Evolutionary conservation across 2,329 filamentous ascomycete genomes (phyloP).

Genomic region (Pseudogymnoascus sp.): DNA sequence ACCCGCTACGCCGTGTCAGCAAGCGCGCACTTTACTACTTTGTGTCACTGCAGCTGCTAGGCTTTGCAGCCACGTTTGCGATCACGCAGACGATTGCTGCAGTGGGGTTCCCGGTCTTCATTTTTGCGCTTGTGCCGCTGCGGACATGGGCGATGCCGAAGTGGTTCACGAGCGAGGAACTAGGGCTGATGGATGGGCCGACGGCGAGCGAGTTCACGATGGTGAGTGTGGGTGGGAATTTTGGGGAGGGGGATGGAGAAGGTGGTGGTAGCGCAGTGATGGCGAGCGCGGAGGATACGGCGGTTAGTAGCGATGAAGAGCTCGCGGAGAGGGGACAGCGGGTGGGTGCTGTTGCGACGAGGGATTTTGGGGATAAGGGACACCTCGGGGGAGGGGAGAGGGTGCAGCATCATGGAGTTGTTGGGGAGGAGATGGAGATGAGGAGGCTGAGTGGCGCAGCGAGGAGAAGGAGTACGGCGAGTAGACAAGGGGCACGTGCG

Average conservation of each 20-base stretch:
- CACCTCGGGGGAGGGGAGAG: not conserved
- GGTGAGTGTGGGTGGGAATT: conserved; percentile 63
- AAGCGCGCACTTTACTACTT: conserved; percentile 69
- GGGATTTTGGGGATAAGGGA: conserved; percentile 1
- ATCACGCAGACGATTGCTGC: conserved; percentile 78
- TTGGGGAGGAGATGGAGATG: conserved; percentile 25
- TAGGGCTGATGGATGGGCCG: conserved; percentile 60
- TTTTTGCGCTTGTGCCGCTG: conserved; percentile 60
- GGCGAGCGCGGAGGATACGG: conserved; percentile 14
- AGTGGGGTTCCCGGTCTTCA: conserved; percentile 72
- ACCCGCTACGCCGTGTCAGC: conserved; percentile 55
- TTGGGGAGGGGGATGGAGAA: conserved; percentile 24
- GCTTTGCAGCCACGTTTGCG: conserved; percentile 71
- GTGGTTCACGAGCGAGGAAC: conserved; percentile 53
- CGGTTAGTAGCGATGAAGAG: conserved; percentile 21
- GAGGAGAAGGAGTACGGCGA: conserved; percentile 16
- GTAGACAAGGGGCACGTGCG: conserved; percentile 9
- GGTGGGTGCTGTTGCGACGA: conserved; percentile 13
- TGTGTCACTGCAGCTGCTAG: conserved; percentile 59
- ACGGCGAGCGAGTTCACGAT: conserved; percentile 70
- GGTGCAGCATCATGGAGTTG: conserved; percentile 32
- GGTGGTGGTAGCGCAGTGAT: conserved; percentile 16
- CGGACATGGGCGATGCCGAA: conserved; percentile 57
- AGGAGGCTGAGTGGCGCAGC: conserved; percentile 13
- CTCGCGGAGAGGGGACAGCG: conserved; percentile 22